Evolutionary conservation across 2,329 filamentous ascomycete species (phyloP), one percentile per base, ranked within the genome.

Genomic region (Microdochium nivale): DNA sequence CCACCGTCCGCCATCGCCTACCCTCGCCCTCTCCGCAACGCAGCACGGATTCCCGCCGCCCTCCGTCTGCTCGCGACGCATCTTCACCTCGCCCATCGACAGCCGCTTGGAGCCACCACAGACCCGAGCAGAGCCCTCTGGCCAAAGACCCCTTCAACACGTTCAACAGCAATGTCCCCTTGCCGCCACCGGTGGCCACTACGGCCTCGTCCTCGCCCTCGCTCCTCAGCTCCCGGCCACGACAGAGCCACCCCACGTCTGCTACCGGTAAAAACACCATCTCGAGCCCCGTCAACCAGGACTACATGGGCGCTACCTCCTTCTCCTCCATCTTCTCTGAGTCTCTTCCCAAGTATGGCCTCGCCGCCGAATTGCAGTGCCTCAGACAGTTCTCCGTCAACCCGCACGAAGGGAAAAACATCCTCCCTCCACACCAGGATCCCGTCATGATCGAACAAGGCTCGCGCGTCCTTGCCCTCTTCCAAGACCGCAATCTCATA

Each of bases 291-390:
- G 55, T 59, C 33, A 63, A 62, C 24, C 58, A 59, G 21, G 63
- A 62, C 2, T 67, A 66, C 27, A 53, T 66, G 19, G 65, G 65
- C 3, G 56, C 60, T 19, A 67, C 64, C 1, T 65, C 63, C 14
- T 60, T 60, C 49, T 56, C 64, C 40, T 59, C 59, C 25, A 64
- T 67, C 53, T 61, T 68, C 25, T 57, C 56, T 25, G 66, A 68
- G 47, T 44, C 40, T 3, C 40, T 44, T 3, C 13, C 40, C 40
- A 44, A 24, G 10, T 44, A 44, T 19, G 40, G 40, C 40, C 40
- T 44, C 19, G 40, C 40, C 19, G 40, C 40, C 8, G 40, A 44
- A 19, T 19, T 44, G 5, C 40, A 44, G 19, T 44, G 40, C 21
- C 40, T 44, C 9, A 21, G 40, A 24, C 40, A 44, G 19, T 44